phyloP scores from a whole-genome alignment of 495 filamentous ascomycete species.

The Talaromyces adpressus region DNA sequence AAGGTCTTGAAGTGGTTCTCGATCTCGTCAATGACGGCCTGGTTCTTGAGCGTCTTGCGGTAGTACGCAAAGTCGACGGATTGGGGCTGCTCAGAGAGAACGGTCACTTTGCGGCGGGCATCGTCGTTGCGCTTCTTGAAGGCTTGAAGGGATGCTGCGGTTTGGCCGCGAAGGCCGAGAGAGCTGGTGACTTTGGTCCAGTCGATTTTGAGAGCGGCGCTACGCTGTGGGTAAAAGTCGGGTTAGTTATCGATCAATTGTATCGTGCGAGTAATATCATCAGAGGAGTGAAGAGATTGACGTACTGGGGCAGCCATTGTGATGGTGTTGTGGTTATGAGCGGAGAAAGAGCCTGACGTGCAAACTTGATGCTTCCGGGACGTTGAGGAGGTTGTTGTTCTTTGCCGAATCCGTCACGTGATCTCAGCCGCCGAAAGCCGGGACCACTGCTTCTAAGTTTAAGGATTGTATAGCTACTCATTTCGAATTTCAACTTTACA shows the following conservation, averaged over 20 bases:
- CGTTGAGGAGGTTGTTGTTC: conserved; percentile 36
- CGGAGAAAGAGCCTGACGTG: conserved; percentile 35
- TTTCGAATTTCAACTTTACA: too few species aligned
- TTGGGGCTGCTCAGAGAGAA: conserved; percentile 71
- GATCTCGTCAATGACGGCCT: conserved; percentile 87
- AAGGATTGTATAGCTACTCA: too few species aligned
- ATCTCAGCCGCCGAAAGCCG: conserved; percentile 9
- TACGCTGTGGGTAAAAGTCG: conserved; percentile 56
- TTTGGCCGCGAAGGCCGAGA: conserved; percentile 93
- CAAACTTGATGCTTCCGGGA: conserved; percentile 19
- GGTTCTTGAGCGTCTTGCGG: conserved; percentile 89
- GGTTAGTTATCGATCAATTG: conserved; percentile 10
- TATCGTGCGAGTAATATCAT: conserved; percentile 8
- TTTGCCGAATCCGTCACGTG: conserved; percentile 29
- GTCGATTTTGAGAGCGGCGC: conserved; percentile 98
- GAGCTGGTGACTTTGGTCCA: conserved; percentile 87
- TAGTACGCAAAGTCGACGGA: conserved; percentile 89
- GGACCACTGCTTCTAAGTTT: too few species aligned
- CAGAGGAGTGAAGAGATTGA: conserved; percentile 26
- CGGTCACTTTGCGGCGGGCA: conserved; percentile 81
- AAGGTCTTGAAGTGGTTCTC: conserved; percentile 86
- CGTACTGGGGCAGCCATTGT: conserved; percentile 87
- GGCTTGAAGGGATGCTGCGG: conserved; percentile 75
- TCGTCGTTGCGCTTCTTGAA: conserved; percentile 99
- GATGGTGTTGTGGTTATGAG: conserved; percentile 41